Evolutionary conservation across 768 basidiomycete species (phyloP), one percentile per base, ranked within the genome.

Genomic region (Phylloporus scabripes): DNA sequence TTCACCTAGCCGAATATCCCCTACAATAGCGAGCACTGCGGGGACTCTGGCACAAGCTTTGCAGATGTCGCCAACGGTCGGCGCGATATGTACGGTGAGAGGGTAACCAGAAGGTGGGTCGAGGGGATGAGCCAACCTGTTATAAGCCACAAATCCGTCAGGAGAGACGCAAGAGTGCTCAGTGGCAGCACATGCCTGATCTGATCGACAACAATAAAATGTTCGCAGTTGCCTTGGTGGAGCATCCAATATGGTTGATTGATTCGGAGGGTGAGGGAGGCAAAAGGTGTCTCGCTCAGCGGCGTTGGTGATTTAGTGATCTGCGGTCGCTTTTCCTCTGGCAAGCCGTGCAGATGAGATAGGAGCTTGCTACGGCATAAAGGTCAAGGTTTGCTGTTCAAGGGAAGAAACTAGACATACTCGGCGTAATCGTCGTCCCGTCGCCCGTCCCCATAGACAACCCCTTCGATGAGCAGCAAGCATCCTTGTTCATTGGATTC

Each of bases 171-270:
- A 29, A 48, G 21, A 45, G 15, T 28, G 14, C 12, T 24, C 12
- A 23, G 41, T n/a, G n/a, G n/a, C 14, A 28, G 23, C 26, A 23
- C 28, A 36, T 57, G 80, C 90, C 91, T 76, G 52, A 92, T 82
- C 53, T 85, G 77, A 51, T 88, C 81, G 33, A 92, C 53, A 18
- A 85, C 76, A 18, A 90, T 55, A 61, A 83, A 87, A 59, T 92
- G 90, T 56, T 91, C 87, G 60, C 90, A 92, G 57, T 80, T 84
- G 29, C 89, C 90, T 46, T 77, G 76, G 59, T 92, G 90, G 15
- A 91, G 70, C 47, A 92, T 69, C 81, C 85, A 89, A 55, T 92
- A 92, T 0, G 91, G 91, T 58, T 85, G 75, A 55, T 87, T 78
- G 32, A 88, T 63, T 28, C 82, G 76, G 18, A 91, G 64, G 4